Base-by-base conservation (phyloP, 352 stramenopile genomes). In the Globisporangium yorkense region DNA sequence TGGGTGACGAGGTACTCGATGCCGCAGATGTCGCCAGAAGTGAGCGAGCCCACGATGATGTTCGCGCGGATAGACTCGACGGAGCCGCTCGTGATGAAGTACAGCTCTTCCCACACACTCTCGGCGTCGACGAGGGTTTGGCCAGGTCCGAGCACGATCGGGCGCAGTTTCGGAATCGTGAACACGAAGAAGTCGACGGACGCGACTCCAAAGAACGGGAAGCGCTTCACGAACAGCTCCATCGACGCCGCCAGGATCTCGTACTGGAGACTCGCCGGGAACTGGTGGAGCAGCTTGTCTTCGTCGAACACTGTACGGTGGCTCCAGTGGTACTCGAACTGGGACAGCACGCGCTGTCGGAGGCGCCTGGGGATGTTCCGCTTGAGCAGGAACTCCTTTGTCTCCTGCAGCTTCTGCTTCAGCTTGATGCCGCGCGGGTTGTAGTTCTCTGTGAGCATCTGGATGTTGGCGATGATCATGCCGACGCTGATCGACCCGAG, bases 401-500 rank as follows among this genome's bases (percentile, higher is more conserved):
- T 88, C 51, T 92, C 82, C 53, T 87, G 74, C 1, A 90, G 47
- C 48, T 90, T 89, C 18, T 85, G 68, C 51, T 87, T 87, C 6
- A 93, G 60, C 49, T 86, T 86, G 35, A 88, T 73, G 1, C 74
- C 74, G 6, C 82, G 71, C 5, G 88, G 86, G 46, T 97, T 93
- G 58, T 94, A 93, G 47, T 95, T 96, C 60, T 97, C 88, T 0
- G 93, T 90, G 13, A 97, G 88, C 72, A 96, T 91, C 54, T 94
- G 84, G 33, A 97, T 96, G 39, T 92, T 97, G 8, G 89, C 88
- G 56, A 97, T 96, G 62, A 97, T 97, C 66, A 96, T 88, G 61
- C 89, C 90, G 58, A 97, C 90, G 35, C 71, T 92, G 21, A 92
- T 89, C 20, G 85, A 92, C 3, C 88, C 88, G 5, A 96, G 65